phyloP scores from a whole-genome alignment of 2,329 filamentous ascomycete genomes.

The Cadophora gregata region DNA sequence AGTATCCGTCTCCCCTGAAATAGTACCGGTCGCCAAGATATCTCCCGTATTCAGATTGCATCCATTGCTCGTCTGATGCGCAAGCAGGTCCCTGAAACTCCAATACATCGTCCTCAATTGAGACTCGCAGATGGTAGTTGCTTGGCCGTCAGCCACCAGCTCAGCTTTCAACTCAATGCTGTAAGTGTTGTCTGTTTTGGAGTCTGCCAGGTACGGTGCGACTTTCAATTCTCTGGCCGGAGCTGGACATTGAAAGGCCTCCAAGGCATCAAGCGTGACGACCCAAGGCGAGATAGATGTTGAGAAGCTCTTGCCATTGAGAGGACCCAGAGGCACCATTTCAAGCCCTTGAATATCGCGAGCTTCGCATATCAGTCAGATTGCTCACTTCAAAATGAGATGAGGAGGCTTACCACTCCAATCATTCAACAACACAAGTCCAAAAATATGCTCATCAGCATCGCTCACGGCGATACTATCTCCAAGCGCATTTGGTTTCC shows the following conservation, averaged over 20 bases:
- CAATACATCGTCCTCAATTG: slow-evolving; percentile 47
- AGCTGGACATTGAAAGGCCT: slow-evolving; percentile 19
- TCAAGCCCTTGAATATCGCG: slow-evolving; percentile 67
- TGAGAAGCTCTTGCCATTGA: slow-evolving; percentile 65
- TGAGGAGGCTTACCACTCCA: slow-evolving; percentile 54
- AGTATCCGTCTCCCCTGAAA: slow-evolving; percentile 46
- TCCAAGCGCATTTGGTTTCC: slow-evolving; percentile 47
- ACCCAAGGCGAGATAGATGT: slow-evolving; percentile 68
- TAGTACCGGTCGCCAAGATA: slow-evolving; percentile 51
- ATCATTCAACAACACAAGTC: slow-evolving; percentile 66
- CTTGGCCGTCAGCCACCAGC: slow-evolving; percentile 22
- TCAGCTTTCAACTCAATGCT: slow-evolving; percentile 35
- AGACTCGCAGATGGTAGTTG: slow-evolving; percentile 41
- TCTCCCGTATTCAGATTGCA: slow-evolving; percentile 49
- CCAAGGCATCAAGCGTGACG: slow-evolving; percentile 63
- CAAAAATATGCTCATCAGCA: slow-evolving; percentile 65
- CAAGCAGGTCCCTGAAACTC: slow-evolving; percentile 48
- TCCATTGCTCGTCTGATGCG: slow-evolving; percentile 48
- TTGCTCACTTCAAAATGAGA: neutral
- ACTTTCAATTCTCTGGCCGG: slow-evolving; percentile 6
- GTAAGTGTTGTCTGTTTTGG: slow-evolving; percentile 42
- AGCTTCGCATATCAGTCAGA: slow-evolving; percentile 43
- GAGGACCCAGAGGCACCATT: slow-evolving; percentile 65
- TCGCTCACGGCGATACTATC: slow-evolving; percentile 50
- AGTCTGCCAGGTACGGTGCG: neutral